Evolutionary conservation across 2,329 filamentous ascomycete genomes (phyloP).

Genomic region (Penicillium sp.): DNA sequence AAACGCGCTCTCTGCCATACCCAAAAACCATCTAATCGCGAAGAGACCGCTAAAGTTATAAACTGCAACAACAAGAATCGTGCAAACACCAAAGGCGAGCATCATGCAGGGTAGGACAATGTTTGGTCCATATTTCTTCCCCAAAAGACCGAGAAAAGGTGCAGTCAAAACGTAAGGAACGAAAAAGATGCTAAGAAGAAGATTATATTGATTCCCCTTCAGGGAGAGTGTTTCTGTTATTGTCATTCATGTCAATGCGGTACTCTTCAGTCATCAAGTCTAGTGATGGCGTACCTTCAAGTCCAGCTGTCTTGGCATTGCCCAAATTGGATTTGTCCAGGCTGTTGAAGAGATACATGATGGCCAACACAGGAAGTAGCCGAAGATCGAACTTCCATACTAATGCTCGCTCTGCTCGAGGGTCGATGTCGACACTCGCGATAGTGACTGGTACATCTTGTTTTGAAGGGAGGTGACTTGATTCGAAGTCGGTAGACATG

Average conservation of each 20-base stretch:
- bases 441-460: conserved; percentile 16
- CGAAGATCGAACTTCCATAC: conserved; percentile 51
- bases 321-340: conserved; percentile 46
- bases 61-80: conserved; percentile 23
- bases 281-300: conserved; percentile 17
- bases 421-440: conserved; percentile 34
- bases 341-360: conserved; percentile 57
- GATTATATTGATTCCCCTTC: conserved; percentile 29
- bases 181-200: conserved; percentile 31
- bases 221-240: conserved; percentile 25
- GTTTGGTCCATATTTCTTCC: conserved; percentile 31
- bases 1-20: conserved; percentile 31
- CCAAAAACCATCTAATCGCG: conserved; percentile 31
- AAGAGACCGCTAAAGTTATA: conserved; percentile 29
- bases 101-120: conserved; percentile 31
- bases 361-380: conserved; percentile 53
- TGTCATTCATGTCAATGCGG: not conserved
- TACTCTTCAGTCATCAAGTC: not conserved
- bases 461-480: conserved; percentile 6
- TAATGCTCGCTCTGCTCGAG: conserved; percentile 43
- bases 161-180: conserved; percentile 31
- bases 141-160: conserved; percentile 29
- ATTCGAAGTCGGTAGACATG: not conserved
- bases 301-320: conserved; percentile 30
- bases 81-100: conserved; percentile 27